A percentile compares a stretch with the other conserved stretches of the same genome.
phyloP scores from a whole-genome alignment of 2,329 filamentous ascomycete species.

The Lasiodiplodia sp. region DNA sequence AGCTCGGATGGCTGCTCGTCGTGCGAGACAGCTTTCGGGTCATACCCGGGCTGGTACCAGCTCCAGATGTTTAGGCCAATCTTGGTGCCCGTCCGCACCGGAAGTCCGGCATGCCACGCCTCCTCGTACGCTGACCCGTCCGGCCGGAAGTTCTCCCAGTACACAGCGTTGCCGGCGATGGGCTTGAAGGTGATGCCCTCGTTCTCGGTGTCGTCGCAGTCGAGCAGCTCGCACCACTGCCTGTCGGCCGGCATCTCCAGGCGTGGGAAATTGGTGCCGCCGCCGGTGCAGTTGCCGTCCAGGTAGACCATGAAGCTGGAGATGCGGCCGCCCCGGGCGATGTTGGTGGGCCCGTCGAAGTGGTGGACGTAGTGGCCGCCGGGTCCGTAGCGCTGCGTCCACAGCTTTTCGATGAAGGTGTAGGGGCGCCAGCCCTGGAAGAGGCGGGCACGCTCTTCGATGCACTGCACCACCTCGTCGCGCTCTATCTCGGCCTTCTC shows the following conservation, averaged over 20 bases:
- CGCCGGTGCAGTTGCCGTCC: slow-evolving; percentile 58
- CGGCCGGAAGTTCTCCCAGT: slow-evolving; percentile 66
- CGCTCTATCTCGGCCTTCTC: slow-evolving; percentile 55
- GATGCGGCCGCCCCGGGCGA: slow-evolving; percentile 44
- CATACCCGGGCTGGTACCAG: slow-evolving; percentile 58
- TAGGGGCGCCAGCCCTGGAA: slow-evolving; percentile 68
- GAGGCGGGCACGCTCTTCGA: slow-evolving; percentile 63
- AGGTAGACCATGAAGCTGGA: slow-evolving; percentile 71
- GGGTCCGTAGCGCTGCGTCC: slow-evolving; percentile 66
- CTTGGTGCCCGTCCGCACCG: slow-evolving; percentile 63
- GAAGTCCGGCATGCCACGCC: slow-evolving; percentile 68
- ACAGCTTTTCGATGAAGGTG: slow-evolving; percentile 67
- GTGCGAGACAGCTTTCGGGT: slow-evolving; percentile 11
- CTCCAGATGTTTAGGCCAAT: slow-evolving; percentile 71
- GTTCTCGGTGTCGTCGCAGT: slow-evolving; percentile 53
- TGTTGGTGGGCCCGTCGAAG: slow-evolving; percentile 53
- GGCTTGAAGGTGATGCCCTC: slow-evolving; percentile 66
- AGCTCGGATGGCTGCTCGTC: slow-evolving; percentile 14
- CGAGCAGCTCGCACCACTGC: slow-evolving; percentile 65
- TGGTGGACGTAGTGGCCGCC: slow-evolving; percentile 66
- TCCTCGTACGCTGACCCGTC: slow-evolving; percentile 65
- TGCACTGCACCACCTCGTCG: slow-evolving; percentile 61
- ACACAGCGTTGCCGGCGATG: slow-evolving; percentile 65
- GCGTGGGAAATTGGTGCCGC: slow-evolving; percentile 67
- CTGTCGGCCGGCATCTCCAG: slow-evolving; percentile 52